Base-by-base conservation (phyloP, 192 early-diverging fungal genomes). In the Coemansia sp. region DNA sequence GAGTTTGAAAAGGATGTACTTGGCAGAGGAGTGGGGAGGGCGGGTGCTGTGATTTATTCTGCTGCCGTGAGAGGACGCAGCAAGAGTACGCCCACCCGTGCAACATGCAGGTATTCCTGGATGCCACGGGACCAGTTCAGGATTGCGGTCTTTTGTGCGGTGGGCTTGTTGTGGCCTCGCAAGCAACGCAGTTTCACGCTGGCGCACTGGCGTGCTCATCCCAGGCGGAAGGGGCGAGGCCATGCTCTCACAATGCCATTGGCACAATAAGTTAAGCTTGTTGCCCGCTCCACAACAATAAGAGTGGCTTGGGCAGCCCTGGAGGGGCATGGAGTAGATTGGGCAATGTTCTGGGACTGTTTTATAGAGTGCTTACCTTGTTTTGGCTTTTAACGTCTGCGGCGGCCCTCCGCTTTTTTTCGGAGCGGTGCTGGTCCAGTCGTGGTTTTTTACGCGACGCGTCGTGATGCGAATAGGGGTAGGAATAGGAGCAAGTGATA, bases 1-100 rank as follows among this genome's bases (percentile, higher is more conserved):
- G 61, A 63, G 61, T 63, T 63, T 63, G 61, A 63, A 63, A 63
- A n/a, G n/a, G n/a, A 42, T 21, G n/a, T 1, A 36, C 29, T 17
- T 7, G 22, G 34, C 33, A 52, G 38, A 41, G 36, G 43, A 41
- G 22, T 26, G 21, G 37, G 44, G 24, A 11, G 22, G 43, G 18
- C 12, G 26, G 27, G 18, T 27, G 48, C 46, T 52, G 42, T 43
- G 58, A 60, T 61, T 34, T 61, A 32, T 61, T 52, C 19, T 36
- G 17, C 33, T 52, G 33, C 52, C 52, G 52, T 53, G 52, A 53
- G 52, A 53, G 52, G 24, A 26, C 27, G 46, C 46, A 29, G 46
- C 46, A 50, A 29, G 46, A 50, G 46, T 50, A 50, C 46, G 26
- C n/a, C n/a, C n/a, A n/a, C n/a, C n/a, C n/a, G n/a, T n/a, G 46